Evolutionary conservation across 495 filamentous ascomycete species (phyloP), one percentile per base, ranked within the genome.

Genomic region (Cryomyces minteri): DNA sequence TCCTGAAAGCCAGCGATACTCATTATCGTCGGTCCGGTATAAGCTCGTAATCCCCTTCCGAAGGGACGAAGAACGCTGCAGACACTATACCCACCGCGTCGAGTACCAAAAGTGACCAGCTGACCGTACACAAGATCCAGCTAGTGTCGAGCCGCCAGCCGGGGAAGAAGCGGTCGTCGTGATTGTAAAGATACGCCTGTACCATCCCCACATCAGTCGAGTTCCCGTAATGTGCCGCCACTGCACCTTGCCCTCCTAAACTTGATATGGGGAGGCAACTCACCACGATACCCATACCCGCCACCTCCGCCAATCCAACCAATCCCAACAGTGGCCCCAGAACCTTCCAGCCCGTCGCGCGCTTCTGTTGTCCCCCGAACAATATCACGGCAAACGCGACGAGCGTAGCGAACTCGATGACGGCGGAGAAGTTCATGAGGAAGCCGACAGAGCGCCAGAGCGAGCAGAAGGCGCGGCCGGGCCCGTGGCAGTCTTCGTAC

Each of bases 381-480:
- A 94, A 60, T 32, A 92, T 73, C 18, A 85, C 70, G 39, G 80
- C 52, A 59, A 83, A 92, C 4, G 78, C 70, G 9, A 92, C 76
- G 11, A 92, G 57, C 39, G 74, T 76, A 43, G 80, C 80, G 12
- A 82, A 70, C 63, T 94, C 76, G 31, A 87, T 51, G 34, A 93
- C 74, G 32, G 84, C 69, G 28, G 81, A 73, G 51, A 94, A 81
- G 44, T 72, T 80, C 74, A 93, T 84, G 44, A 93, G 63, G 59
- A 93, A 94, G 7, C 82, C 86, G 45, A 84, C 76, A 38, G 77
- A 79, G 32, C 83, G 73, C 88, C 88, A 96, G 73, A 92, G 81
- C 49, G 75, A 80, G 64, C 88, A 94, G 68, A 96, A 94, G 61
- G 77, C 74, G 31, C 76, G 71, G 55, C 83, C 72, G 41, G 68